phyloP scores from a whole-genome alignment of 768 basidiomycete genomes.

The Leccinum uliginosum region DNA sequence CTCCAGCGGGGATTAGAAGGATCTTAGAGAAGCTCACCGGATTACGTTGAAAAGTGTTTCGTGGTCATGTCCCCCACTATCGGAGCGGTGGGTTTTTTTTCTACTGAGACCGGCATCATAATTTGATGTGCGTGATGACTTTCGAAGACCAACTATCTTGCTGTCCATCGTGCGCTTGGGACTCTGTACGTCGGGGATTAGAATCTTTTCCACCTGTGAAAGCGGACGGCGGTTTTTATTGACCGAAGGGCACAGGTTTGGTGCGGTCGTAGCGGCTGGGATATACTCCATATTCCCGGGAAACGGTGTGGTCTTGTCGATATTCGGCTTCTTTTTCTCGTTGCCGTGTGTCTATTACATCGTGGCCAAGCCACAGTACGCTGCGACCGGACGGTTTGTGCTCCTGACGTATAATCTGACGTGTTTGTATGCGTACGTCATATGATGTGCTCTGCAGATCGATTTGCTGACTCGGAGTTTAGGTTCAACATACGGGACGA shows the following conservation, averaged over 20 bases:
- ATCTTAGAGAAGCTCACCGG: conserved; percentile 1
- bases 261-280: conserved; percentile 70
- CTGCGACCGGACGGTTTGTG: conserved; percentile 73
- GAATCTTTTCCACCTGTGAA: not conserved
- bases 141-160: conserved; percentile 77
- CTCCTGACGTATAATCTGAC: conserved; percentile 89
- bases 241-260: conserved; percentile 47
- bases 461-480: not conserved
- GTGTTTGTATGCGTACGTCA: conserved; percentile 58
- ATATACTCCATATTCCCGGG: conserved; percentile 76
- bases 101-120: not conserved
- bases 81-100: conserved; percentile 58
- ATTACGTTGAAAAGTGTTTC: conserved; percentile 52
- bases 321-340: conserved; percentile 86
- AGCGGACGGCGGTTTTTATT: conserved; percentile 2
- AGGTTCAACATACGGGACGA: conserved; percentile 79
- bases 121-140: conserved; percentile 8
- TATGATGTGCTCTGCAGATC: not conserved
- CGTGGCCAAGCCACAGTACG: conserved; percentile 71
- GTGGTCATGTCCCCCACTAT: conserved; percentile 91
- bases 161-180: conserved; percentile 77
- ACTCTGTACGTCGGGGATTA: conserved; percentile 57
- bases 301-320: conserved; percentile 64
- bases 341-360: conserved; percentile 93
- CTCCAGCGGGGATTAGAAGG: conserved; percentile 10